phyloP scores from a whole-genome alignment of 257 asterid genomes.

The Lycium ferocissimum region DNA sequence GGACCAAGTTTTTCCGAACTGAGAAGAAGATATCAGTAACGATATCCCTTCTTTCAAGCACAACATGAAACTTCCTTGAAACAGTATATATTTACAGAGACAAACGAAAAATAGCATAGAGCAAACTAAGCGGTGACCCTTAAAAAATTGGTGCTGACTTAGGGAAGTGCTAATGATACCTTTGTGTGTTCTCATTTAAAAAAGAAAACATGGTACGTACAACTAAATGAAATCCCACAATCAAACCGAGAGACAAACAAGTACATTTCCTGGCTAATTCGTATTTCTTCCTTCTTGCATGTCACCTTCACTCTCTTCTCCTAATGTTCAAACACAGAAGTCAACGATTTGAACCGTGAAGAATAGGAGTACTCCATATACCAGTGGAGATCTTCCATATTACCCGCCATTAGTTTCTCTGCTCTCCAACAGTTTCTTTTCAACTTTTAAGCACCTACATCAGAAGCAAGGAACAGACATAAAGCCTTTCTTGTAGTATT shows the following conservation, averaged over 20 bases:
- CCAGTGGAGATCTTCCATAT: neutral
- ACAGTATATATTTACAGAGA: neutral
- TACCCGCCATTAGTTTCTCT: neutral
- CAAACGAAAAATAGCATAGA: neutral
- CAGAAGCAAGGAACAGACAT: neutral
- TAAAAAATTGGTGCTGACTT: neutral
- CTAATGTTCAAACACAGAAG: neutral
- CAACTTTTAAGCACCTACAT: slow-evolving; percentile 5
- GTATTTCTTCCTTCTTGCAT: slow-evolving; percentile 11
- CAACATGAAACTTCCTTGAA: slow-evolving; percentile 14
- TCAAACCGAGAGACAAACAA: neutral
- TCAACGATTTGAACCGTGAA: neutral
- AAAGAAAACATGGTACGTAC: neutral
- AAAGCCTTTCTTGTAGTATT: neutral
- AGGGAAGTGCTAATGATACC: slow-evolving; percentile 5
- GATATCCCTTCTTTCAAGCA: neutral
- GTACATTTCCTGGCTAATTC: neutral
- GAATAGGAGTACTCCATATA: neutral
- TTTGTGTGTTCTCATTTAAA: neutral
- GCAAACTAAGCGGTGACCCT: slow-evolving; percentile 4
- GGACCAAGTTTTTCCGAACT: neutral
- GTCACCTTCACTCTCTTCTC: neutral
- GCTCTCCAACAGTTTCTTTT: neutral
- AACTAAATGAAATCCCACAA: slow-evolving; percentile 20
- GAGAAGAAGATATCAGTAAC: neutral